Percentiles rank a stretch among this genome's conserved stretches.
These are phyloP conservation scores for Fusarium marasasianum DNA, from an alignment of 2,329 filamentous ascomycete genomes.

Conservation along the genomic window DNA sequence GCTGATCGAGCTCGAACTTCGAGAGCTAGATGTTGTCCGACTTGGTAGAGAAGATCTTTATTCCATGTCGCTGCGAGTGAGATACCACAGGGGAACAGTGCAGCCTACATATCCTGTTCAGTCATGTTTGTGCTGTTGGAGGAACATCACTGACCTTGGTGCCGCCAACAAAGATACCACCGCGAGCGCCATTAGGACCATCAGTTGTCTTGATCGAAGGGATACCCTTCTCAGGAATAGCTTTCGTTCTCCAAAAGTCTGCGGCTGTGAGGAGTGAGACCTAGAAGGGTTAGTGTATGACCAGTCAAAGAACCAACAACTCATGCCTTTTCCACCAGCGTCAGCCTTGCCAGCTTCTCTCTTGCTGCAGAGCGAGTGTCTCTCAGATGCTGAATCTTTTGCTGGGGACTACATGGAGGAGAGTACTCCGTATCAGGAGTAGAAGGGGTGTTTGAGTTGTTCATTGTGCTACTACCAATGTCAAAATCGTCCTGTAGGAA, in stretches of 20 bases:
- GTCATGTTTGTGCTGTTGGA: accelerated
- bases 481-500: neutral
- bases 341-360: constrained; percentile 62
- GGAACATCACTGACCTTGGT: constrained; percentile 59
- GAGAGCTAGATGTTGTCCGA: constrained; percentile 75
- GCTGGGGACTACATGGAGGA: constrained; percentile 55
- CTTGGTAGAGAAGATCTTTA: constrained; percentile 71
- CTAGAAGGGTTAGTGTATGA: constrained; percentile 45
- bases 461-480: constrained; percentile 17
- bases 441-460: constrained; percentile 43
- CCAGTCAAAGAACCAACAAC: neutral
- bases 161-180: constrained; percentile 74
- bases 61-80: constrained; percentile 86
- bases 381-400: constrained; percentile 48
- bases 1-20: constrained; percentile 79
- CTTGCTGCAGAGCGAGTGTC: constrained; percentile 54
- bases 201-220: constrained; percentile 74
- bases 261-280: constrained; percentile 68
- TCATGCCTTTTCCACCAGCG: constrained; percentile 66
- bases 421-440: constrained; percentile 63
- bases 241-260: constrained; percentile 76
- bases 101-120: constrained; percentile 60
- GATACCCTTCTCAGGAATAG: constrained; percentile 70
- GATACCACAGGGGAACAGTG: constrained; percentile 81
- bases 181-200: constrained; percentile 75